A percentile compares a stretch with the other conserved stretches of the same genome.
These are phyloP conservation scores for Pseudozyma tsukubaensis DNA, from an alignment of 1,284 basidiomycete species.

Conservation along the genomic window DNA sequence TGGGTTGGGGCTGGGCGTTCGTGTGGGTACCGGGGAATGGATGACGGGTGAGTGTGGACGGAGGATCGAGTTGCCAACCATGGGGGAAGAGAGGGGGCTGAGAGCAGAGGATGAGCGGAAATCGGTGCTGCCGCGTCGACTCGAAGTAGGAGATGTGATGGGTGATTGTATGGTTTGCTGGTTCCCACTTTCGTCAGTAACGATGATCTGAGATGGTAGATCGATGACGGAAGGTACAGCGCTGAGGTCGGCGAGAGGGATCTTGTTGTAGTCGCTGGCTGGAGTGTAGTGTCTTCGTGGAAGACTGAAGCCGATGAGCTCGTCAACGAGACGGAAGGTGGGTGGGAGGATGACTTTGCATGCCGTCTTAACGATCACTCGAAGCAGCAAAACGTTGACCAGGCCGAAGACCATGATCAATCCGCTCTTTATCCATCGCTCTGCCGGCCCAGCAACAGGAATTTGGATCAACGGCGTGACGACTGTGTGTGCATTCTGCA, in stretches of 20 bases:
- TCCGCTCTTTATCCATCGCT: constrained; percentile 21
- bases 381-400: constrained; percentile 80
- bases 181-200: constrained; percentile 40
- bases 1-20: constrained; percentile 39
- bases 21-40: constrained; percentile 30
- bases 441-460: constrained; percentile 16
- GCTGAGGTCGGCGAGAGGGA: constrained; percentile 44
- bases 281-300: constrained; percentile 59
- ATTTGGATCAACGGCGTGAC: constrained; percentile 28
- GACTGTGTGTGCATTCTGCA: background rate
- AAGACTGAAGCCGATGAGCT: constrained; percentile 56
- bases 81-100: background rate
- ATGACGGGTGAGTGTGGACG: constrained; percentile 7
- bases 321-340: constrained; percentile 48
- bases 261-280: constrained; percentile 54
- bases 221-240: constrained; percentile 50
- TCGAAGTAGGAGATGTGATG: constrained; percentile 7
- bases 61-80: background rate
- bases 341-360: constrained; percentile 57
- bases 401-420: constrained; percentile 73
- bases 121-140: constrained; percentile 16
- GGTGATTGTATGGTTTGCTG: constrained; percentile 35
- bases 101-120: constrained; percentile 1
- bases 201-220: constrained; percentile 45
- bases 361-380: constrained; percentile 73